Evolutionary conservation across 2,329 filamentous ascomycete genomes (phyloP).

Genomic region (Furcasterigmium sp.): DNA sequence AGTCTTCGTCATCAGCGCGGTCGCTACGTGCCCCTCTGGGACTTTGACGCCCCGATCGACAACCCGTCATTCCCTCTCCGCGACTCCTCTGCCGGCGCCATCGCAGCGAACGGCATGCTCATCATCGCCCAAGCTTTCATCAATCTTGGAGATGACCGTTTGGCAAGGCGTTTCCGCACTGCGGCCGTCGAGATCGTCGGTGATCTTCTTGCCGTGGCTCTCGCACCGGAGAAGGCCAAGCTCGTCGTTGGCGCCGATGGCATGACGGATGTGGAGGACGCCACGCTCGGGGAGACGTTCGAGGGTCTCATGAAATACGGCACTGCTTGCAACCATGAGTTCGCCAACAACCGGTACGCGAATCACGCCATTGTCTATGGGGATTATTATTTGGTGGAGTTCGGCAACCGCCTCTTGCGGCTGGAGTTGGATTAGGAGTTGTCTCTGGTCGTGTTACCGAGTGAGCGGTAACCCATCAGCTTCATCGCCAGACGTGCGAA

Average conservation of each 20-base stretch:
- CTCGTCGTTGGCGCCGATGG: background rate
- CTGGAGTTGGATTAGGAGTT: slow-evolving; percentile 19
- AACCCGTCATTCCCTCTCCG: slow-evolving; percentile 20
- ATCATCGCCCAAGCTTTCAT: slow-evolving; percentile 15
- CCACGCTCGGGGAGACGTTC: slow-evolving; percentile 10
- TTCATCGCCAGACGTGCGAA: no score
- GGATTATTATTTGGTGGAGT: slow-evolving; percentile 42
- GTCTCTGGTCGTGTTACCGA: no score
- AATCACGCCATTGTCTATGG: slow-evolving; percentile 41
- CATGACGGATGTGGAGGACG: slow-evolving; percentile 5
- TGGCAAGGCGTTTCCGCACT: slow-evolving; percentile 6
- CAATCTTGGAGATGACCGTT: slow-evolving; percentile 2
- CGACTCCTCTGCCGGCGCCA: slow-evolving; percentile 25
- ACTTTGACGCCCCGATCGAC: slow-evolving; percentile 40
- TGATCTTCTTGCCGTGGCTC: slow-evolving; percentile 13
- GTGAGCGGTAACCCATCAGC: no score
- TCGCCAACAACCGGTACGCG: slow-evolving; percentile 18
- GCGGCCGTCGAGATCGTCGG: slow-evolving; percentile 10
- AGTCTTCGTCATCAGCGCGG: slow-evolving; percentile 2
- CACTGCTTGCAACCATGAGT: slow-evolving; percentile 27
- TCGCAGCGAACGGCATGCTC: slow-evolving; percentile 22
- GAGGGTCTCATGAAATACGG: slow-evolving; percentile 25
- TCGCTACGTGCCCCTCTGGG: slow-evolving; percentile 27
- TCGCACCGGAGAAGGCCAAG: slow-evolving; percentile 18
- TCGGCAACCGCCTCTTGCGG: slow-evolving; percentile 38